Evolutionary conservation across 805 yeast genomes (phyloP).

Genomic region (Grigorovia humatica): DNA sequence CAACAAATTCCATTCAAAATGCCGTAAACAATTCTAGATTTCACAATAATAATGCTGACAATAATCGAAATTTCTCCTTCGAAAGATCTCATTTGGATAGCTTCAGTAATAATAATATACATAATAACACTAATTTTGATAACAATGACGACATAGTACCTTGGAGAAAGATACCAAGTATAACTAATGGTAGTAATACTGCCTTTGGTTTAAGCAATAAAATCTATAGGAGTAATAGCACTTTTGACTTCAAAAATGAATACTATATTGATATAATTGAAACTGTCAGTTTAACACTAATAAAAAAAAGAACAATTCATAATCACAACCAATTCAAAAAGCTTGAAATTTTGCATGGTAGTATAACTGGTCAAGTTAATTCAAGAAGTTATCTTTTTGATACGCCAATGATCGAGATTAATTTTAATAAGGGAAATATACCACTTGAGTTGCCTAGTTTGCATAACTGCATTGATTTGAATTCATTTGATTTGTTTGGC

Average conservation of each 20-base stretch:
- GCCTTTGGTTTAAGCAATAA: too few species aligned
- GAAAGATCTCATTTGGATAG: not conserved
- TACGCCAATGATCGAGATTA: conserved; percentile 55
- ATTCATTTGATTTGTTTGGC: conserved; percentile 4
- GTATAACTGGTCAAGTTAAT: conserved; percentile 51
- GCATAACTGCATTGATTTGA: conserved; percentile 57
- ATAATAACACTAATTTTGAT: not conserved
- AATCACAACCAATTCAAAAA: not conserved
- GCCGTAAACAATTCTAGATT: not conserved
- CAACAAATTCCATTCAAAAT: conserved; percentile 21
- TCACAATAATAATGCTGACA: not conserved
- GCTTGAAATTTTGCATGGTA: conserved; percentile 14
- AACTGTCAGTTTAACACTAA: conserved; percentile 40
- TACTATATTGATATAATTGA: conserved; percentile 78
- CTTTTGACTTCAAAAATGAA: conserved; percentile 72
- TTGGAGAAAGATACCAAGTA: conserved; percentile 49
- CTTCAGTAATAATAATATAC: not conserved
- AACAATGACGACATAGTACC: conserved; percentile 36
- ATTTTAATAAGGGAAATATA: conserved; percentile 38
- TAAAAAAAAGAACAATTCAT: conserved; percentile 13
- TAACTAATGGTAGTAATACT: not conserved
- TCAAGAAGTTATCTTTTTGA: conserved; percentile 69
- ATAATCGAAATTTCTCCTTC: not conserved
- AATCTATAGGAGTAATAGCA: conserved; percentile 22
- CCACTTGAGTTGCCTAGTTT: conserved; percentile 50